These are phyloP conservation scores for Wickerhamiella musiphila DNA, from an alignment of 805 yeast species.

Conservation along the genomic window DNA sequence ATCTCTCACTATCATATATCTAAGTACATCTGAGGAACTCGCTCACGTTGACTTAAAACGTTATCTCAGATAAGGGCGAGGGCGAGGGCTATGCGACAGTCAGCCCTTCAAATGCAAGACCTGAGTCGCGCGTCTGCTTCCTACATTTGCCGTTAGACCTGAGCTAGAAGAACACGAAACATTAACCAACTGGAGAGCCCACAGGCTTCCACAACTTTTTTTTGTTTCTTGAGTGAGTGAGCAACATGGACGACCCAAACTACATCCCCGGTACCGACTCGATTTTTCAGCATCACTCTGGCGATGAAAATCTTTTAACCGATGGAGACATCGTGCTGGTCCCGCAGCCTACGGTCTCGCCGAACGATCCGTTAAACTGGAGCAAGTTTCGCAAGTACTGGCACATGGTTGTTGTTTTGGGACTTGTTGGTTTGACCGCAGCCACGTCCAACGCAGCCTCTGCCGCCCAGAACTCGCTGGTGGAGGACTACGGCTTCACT, in stretches of 20 bases:
- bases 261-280: conserved; percentile 17
- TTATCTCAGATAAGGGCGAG: neutral
- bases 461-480: conserved; percentile 48
- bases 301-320: conserved; percentile 12
- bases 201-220: neutral
- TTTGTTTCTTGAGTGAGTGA: neutral
- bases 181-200: neutral
- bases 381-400: conserved; percentile 29
- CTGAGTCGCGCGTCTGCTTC: neutral
- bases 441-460: conserved; percentile 59
- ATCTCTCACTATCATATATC: neutral
- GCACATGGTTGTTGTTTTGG: conserved; percentile 23
- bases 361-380: conserved; percentile 61
- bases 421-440: conserved; percentile 29
- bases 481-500: conserved; percentile 43
- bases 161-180: neutral
- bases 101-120: neutral
- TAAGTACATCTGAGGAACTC: neutral
- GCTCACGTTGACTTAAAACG: neutral
- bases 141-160: neutral
- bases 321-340: conserved; percentile 32
- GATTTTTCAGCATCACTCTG: conserved; percentile 22
- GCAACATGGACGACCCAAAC: conserved; percentile 4
- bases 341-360: conserved; percentile 52
- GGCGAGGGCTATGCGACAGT: neutral